Base-by-base conservation (phyloP, 495 filamentous ascomycete species). In the Aspergillus asperescens region DNA sequence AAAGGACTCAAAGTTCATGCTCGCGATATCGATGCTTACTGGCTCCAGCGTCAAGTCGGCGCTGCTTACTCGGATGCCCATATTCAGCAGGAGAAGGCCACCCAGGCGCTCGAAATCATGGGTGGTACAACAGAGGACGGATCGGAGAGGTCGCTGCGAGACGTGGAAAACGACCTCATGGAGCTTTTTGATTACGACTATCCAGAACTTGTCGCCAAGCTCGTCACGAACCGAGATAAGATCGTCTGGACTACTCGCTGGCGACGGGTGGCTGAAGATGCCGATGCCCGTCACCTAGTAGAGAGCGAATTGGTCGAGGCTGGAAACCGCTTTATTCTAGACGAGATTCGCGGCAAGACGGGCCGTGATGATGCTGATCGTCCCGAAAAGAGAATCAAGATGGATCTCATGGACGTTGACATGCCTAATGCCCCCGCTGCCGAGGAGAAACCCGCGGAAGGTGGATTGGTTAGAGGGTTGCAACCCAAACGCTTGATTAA, bases 91-190 rank as follows among this genome's bases (percentile, higher is more conserved):
- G 86, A 89, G 57, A 96, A 96, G 67, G 89, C 93, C 1, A 75
- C 81, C 38, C 75, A 86, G 54, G 90, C 88, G 0, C 75, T 97
- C 16, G 81, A 87, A 25, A 91, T 93, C 34, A 75, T 99, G 16
- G 82, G 82, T 25, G 88, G 84, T 4, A 75, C 81, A 23, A 76
- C 82, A 1, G 90, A 94, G 27, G 86, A 94, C 57, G 86, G 84
- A 9, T 84, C 90, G 48, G 88, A 91, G 57, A 88, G 83, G 59
- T 78, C 86, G 9, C 72, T 95, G 18, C 84, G 91, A 56, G 92
- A 99, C 56, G 89, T 96, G 55, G 93, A 99, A 64, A 99, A 99
- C 63, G 94, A 97, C 46, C 73, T 99, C 44, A 96, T 96, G 85
- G 94, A 96, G 61, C 81, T 97, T 0, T 95, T 99, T 55, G 91